Evolutionary conservation across 2,329 filamentous ascomycete species (phyloP), one percentile per base, ranked within the genome.

Genomic region (Fusarium anguioides): DNA sequence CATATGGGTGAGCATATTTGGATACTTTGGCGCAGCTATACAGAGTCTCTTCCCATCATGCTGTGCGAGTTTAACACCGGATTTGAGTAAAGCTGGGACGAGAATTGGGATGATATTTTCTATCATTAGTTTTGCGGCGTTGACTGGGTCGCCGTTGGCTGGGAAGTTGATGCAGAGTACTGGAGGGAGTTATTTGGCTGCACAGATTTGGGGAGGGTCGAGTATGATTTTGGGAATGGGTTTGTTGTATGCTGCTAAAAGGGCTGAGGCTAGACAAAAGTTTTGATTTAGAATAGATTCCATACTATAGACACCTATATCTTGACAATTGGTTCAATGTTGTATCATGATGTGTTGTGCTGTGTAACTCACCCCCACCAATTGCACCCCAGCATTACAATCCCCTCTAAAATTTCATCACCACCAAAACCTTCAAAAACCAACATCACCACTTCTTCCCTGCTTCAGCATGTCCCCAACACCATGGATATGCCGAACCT

Each of bases 11-110:
- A 78, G 82, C 0, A 81, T 89, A 55, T 91, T 90, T 71, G 91
- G 91, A 2, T 80, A 91, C 45, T 84, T 84, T 4, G 87, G 84
- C 0, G 89, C 88, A 0, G 87, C 83, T 0, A 85, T 92, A 44
- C 89, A 92, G 76, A 84, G 84, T 8, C 74, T 93, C 12, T 91
- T 92, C 69, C 89, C 90, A 0, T 87, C 89, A 0, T 75, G 76
- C 8, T 64, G 75, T 14, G 76, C 75, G 2, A 69, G 84, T 24
- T 74, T 89, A 53, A 86, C 83, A 6, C 80, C 79, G 6, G 86
- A 89, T 66, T 72, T 85, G 60, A 76, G 80, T 14, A 87, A 86
- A 72, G 78, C 81, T 6, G 87, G 87, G 0, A 83, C 84, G 3
- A 77, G 86, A 8, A 86, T 88, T 63, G 87, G 87, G 48, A 89